Conservation (phyloP, 202 grass and related monocot species). For the Digitaria exilis region DNA sequence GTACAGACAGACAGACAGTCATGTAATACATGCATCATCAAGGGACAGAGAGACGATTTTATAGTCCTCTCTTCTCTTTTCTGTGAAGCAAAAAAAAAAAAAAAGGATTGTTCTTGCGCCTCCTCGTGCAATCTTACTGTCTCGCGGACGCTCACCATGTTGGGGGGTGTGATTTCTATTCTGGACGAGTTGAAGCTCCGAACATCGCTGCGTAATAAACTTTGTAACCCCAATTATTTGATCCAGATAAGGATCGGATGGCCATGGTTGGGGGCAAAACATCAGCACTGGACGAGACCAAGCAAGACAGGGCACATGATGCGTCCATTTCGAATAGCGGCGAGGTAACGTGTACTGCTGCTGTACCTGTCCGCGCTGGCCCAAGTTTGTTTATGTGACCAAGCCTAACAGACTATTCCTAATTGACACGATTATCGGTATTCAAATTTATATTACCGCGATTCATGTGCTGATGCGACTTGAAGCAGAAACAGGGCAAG, state of each 20-base stretch:
- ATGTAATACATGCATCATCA: neutral
- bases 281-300: neutral
- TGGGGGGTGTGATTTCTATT: no score
- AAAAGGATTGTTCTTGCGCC: no score
- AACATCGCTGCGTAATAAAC: neutral
- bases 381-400: neutral
- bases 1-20: neutral
- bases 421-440: no score
- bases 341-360: conserved; percentile 34
- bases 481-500: no score
- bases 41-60: neutral
- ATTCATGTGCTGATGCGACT: neutral
- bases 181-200: no score
- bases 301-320: neutral
- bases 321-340: neutral
- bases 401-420: no score
- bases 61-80: neutral
- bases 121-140: no score
- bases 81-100: no score
- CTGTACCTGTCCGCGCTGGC: conserved; percentile 15
- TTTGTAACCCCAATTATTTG: neutral
- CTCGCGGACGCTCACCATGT: no score
- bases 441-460: no score
- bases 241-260: neutral
- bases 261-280: neutral